Conservation (phyloP, 1,139 yeast genomes). For the Arxiozyma slooffiae region DNA sequence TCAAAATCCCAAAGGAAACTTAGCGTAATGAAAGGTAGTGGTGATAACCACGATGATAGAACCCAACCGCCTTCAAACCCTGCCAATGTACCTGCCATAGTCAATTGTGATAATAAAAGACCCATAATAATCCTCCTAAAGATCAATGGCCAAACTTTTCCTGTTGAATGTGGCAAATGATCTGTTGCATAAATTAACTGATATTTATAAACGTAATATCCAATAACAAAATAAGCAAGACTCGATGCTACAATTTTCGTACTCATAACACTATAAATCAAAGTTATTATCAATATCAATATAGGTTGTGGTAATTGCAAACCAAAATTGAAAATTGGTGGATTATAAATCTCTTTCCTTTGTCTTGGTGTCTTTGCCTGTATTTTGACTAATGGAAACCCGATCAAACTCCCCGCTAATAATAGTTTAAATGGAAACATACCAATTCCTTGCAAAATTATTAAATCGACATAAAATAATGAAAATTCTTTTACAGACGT, state of each 20-base stretch:
- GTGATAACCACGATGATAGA: slow-evolving; percentile 60
- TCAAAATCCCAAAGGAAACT: slow-evolving; percentile 73
- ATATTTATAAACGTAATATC: slow-evolving; percentile 71
- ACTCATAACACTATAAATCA: slow-evolving; percentile 69
- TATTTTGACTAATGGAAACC: slow-evolving; percentile 49
- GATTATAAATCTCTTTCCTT: slow-evolving; percentile 57
- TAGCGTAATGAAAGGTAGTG: slow-evolving; percentile 62
- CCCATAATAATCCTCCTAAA: slow-evolving; percentile 67
- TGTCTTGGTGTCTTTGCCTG: slow-evolving; percentile 60
- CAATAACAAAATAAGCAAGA: slow-evolving; percentile 58
- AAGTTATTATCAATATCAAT: slow-evolving; percentile 60
- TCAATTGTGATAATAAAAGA: slow-evolving; percentile 64
- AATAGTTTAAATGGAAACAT: slow-evolving; percentile 65
- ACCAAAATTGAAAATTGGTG: slow-evolving; percentile 75
- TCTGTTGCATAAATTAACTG: slow-evolving; percentile 71
- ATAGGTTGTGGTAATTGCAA: slow-evolving; percentile 74
- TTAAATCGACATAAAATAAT: slow-evolving; percentile 63
- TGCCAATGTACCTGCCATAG: slow-evolving; percentile 86
- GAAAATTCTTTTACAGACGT: slow-evolving; percentile 60
- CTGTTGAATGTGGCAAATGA: slow-evolving; percentile 84
- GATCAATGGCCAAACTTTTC: slow-evolving; percentile 78
- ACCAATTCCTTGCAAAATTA: slow-evolving; percentile 66
- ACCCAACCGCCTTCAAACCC: slow-evolving; percentile 67
- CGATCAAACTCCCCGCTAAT: slow-evolving; percentile 54
- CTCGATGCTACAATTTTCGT: slow-evolving; percentile 70